phyloP scores from a whole-genome alignment of 2,329 filamentous ascomycete genomes.

The Amesomyces nigricolor region DNA sequence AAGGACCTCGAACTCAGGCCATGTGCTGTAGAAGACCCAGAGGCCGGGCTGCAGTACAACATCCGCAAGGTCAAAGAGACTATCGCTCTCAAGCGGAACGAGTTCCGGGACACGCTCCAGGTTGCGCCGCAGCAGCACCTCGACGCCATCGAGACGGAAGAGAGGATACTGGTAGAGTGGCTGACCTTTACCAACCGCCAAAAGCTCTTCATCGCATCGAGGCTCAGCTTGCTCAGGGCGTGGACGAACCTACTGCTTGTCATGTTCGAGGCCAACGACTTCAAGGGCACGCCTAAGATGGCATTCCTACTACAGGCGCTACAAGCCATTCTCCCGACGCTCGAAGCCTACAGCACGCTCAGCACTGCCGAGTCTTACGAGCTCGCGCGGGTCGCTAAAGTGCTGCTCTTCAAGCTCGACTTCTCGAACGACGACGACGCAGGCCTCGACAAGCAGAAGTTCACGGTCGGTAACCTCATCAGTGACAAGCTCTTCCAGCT shows the following conservation, averaged over 20 bases:
- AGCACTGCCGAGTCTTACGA: constrained; percentile 66
- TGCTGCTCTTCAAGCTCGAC: constrained; percentile 67
- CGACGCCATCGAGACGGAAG: constrained; percentile 51
- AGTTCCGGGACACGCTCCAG: constrained; percentile 46
- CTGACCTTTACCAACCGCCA: constrained; percentile 59
- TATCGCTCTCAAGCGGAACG: constrained; percentile 62
- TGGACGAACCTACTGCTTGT: constrained; percentile 84
- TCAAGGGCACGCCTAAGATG: constrained; percentile 64
- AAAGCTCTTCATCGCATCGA: constrained; percentile 49
- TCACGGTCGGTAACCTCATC: constrained; percentile 44
- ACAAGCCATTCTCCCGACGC: constrained; percentile 79
- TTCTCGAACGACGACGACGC: constrained; percentile 35
- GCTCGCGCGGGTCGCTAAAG: constrained; percentile 68
- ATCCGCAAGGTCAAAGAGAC: constrained; percentile 67
- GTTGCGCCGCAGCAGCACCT: constrained; percentile 47
- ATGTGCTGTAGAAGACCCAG: constrained; percentile 56
- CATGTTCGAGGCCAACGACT: constrained; percentile 75
- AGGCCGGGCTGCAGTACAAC: constrained; percentile 58
- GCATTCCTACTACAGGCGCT: constrained; percentile 80
- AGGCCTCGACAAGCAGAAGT: constrained; percentile 38
- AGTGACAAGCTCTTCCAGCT: constrained; percentile 87
- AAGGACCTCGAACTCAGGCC: constrained; percentile 60
- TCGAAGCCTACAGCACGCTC: constrained; percentile 70
- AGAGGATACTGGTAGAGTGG: constrained; percentile 54
- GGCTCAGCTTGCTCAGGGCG: constrained; percentile 65